A percentile compares a stretch with the other conserved stretches of the same genome.
Evolutionary conservation across 2,329 filamentous ascomycete genomes (phyloP).

Genomic region (Apiospora phragmitis): DNA sequence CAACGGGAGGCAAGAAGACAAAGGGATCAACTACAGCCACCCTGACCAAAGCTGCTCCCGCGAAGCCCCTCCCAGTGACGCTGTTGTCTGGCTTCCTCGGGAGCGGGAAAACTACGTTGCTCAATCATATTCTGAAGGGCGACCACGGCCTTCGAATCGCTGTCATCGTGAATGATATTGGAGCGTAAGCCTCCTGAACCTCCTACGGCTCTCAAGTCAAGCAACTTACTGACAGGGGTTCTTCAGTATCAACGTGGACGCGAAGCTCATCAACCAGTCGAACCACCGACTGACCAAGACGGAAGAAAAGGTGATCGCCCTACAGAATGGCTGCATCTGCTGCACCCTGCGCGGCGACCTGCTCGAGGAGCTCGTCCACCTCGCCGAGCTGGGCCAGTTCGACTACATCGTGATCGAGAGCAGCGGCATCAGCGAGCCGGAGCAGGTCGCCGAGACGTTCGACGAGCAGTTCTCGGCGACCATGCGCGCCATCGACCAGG

Average conservation of each 20-base stretch:
- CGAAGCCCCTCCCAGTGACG: conserved; percentile 14
- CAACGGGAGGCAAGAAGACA: neutral
- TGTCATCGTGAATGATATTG: conserved; percentile 74
- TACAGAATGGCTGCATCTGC: conserved; percentile 77
- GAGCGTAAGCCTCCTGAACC: conserved; percentile 41
- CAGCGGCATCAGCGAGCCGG: conserved; percentile 70
- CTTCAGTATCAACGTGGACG: conserved; percentile 63
- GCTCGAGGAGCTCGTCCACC: conserved; percentile 66
- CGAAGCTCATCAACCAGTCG: conserved; percentile 56
- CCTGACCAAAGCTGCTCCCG: neutral
- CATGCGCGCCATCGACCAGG: conserved; percentile 35
- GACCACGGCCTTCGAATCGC: conserved; percentile 69
- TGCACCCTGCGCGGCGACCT: conserved; percentile 73
- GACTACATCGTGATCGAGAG: conserved; percentile 75
- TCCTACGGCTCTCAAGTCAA: neutral
- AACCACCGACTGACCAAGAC: conserved; percentile 45
- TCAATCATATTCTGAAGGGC: conserved; percentile 67
- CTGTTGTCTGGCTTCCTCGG: conserved; percentile 16
- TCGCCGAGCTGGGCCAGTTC: conserved; percentile 62
- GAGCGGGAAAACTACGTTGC: conserved; percentile 66
- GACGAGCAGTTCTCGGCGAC: conserved; percentile 55
- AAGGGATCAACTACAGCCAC: neutral
- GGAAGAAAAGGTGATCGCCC: conserved; percentile 64
- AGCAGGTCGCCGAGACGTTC: conserved; percentile 72
- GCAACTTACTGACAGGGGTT: neutral